Evolutionary conservation across 1,284 basidiomycete species (phyloP).

Genomic region (Phellinidium pouzarii): DNA sequence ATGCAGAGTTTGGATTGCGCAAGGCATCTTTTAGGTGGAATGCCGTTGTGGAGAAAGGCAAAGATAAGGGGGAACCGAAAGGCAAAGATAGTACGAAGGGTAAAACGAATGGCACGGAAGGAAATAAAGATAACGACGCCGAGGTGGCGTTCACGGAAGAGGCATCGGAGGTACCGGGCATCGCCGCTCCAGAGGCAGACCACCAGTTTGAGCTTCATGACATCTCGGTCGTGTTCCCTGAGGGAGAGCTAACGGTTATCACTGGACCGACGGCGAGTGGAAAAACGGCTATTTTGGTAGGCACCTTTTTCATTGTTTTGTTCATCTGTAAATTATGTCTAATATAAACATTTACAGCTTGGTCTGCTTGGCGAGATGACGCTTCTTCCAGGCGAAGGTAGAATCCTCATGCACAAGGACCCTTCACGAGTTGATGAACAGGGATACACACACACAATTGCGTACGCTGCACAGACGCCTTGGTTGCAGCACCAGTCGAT

Average conservation of each 20-base stretch:
- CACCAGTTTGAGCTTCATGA: slow-evolving; percentile 56
- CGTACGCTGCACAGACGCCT: slow-evolving; percentile 79
- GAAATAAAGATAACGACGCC: slow-evolving; percentile 20
- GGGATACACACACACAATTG: slow-evolving; percentile 67
- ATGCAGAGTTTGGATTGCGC: slow-evolving; percentile 52
- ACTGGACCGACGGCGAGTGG: slow-evolving; percentile 75
- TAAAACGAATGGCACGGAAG: slow-evolving; percentile 7
- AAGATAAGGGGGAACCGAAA: slow-evolving; percentile 23
- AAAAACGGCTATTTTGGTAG: slow-evolving; percentile 67
- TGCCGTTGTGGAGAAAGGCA: slow-evolving; percentile 38
- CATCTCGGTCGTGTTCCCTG: slow-evolving; percentile 62
- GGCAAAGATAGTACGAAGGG: slow-evolving; percentile 22
- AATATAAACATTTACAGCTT: slow-evolving; percentile 31
- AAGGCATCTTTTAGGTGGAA: slow-evolving; percentile 72
- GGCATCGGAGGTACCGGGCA: not conserved
- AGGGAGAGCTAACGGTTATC: slow-evolving; percentile 56
- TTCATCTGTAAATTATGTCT: slow-evolving; percentile 23
- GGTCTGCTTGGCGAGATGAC: slow-evolving; percentile 65
- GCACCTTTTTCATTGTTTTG: slow-evolving; percentile 2
- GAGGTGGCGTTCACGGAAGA: slow-evolving; percentile 10
- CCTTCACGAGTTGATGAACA: slow-evolving; percentile 49
- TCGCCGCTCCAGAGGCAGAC: slow-evolving; percentile 28
- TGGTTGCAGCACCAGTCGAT: slow-evolving; percentile 73
- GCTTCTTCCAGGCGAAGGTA: slow-evolving; percentile 33
- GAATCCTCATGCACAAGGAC: slow-evolving; percentile 59